These are phyloP conservation scores for Pisolithus orientalis DNA, from an alignment of 768 basidiomycete genomes.

Conservation along the genomic window DNA sequence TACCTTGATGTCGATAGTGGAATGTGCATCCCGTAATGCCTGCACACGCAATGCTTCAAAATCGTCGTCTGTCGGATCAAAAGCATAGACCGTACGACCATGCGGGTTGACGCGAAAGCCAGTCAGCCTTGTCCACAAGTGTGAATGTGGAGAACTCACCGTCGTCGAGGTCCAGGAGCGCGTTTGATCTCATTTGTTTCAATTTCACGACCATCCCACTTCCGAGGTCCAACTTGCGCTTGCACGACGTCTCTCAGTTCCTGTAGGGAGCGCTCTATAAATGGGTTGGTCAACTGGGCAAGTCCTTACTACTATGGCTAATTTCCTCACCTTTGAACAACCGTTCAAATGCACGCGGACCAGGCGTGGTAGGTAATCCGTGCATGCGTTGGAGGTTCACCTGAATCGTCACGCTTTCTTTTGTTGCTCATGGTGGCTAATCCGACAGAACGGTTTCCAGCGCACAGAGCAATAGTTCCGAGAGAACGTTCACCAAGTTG, in stretches of 20 bases:
- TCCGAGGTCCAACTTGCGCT: conserved; percentile 52
- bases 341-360: conserved; percentile 32
- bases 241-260: conserved; percentile 53
- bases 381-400: conserved; percentile 13
- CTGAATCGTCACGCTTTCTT: conserved; percentile 15
- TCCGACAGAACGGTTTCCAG: conserved; percentile 5
- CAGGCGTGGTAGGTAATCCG: conserved; percentile 35
- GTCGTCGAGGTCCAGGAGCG: conserved; percentile 66
- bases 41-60: conserved; percentile 64
- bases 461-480: no score
- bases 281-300: conserved; percentile 1
- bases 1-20: conserved; percentile 35
- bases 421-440: conserved; percentile 15
- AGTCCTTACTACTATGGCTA: neutral
- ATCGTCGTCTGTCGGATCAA: conserved; percentile 54
- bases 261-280: conserved; percentile 53
- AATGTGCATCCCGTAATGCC: conserved; percentile 27
- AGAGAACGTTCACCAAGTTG: no score
- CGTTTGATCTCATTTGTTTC: conserved; percentile 48
- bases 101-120: neutral
- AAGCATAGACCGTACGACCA: neutral
- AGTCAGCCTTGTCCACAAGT: neutral
- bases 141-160: conserved; percentile 37
- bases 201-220: conserved; percentile 31
- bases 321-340: conserved; percentile 34